A percentile compares a stretch with the other conserved stretches of the same genome.
Evolutionary conservation across 1,284 basidiomycete species (phyloP).

Genomic region (Chondrostereum purpureum): DNA sequence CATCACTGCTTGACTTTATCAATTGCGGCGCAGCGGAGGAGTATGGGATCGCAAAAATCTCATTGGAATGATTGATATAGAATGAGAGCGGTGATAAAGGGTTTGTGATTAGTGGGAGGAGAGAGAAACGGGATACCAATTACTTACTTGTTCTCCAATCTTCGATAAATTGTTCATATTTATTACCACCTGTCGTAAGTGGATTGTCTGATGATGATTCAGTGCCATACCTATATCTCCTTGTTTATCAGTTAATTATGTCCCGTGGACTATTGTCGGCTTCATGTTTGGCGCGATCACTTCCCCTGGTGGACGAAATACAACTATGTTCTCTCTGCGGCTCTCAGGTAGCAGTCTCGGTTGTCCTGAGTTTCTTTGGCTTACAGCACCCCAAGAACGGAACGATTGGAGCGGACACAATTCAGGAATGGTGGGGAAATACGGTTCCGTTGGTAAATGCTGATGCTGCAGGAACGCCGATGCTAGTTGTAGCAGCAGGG

Average conservation of each 20-base stretch:
- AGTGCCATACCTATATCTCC: too few relatives aligned
- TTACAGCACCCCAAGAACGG: slow-evolving; percentile 43
- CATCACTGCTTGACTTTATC: too few relatives aligned
- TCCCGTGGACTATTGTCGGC: slow-evolving; percentile 49
- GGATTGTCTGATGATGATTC: too few relatives aligned
- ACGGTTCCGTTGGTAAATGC: slow-evolving; percentile 24
- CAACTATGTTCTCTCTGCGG: slow-evolving; percentile 24
- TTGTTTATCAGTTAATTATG: slow-evolving; percentile 56
- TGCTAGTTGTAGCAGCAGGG: neutral
- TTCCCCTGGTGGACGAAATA: slow-evolving; percentile 59
- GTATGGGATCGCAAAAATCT: too few relatives aligned
- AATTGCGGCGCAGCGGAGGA: too few relatives aligned
- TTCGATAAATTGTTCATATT: too few relatives aligned
- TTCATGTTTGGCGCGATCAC: slow-evolving; percentile 46
- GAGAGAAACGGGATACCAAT: too few relatives aligned
- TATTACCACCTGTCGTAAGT: too few relatives aligned
- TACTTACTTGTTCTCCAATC: too few relatives aligned
- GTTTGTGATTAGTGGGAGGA: too few relatives aligned
- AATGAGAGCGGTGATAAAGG: too few relatives aligned
- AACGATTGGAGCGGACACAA: slow-evolving; percentile 12
- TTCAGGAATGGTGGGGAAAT: slow-evolving; percentile 48
- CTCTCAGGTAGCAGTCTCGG: slow-evolving; percentile 30
- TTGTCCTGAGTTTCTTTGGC: slow-evolving; percentile 46
- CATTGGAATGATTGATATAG: too few relatives aligned
- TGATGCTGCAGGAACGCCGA: neutral